Evolutionary conservation across 371 early-diverging fungal species (phyloP).

Genomic region (Syncephalis plumigaleata): DNA sequence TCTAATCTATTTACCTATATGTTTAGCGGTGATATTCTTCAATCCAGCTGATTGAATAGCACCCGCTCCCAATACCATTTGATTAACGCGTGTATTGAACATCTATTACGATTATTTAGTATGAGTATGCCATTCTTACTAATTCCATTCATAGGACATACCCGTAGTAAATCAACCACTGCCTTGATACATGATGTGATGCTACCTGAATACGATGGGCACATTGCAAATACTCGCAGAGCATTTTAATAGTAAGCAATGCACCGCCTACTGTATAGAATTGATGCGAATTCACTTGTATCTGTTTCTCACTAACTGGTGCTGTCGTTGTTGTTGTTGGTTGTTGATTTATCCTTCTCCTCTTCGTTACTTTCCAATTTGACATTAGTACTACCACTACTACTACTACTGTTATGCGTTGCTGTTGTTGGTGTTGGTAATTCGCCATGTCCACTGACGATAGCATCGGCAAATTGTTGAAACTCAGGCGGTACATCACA

Average conservation of each 20-base stretch:
- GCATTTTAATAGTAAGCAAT: not conserved
- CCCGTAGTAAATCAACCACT: not conserved
- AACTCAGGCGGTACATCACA: conserved; percentile 83
- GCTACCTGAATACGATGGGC: no score
- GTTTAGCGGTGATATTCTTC: conserved; percentile 88
- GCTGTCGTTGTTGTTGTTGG: not conserved
- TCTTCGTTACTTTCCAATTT: no score
- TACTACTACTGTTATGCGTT: not conserved
- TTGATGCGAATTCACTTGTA: not conserved
- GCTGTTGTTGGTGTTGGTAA: conserved; percentile 8
- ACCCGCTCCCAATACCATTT: conserved; percentile 89
- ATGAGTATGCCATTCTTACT: not conserved
- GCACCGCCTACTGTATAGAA: not conserved
- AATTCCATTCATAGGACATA: no score
- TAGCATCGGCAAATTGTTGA: conserved; percentile 59
- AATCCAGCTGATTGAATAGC: conserved; percentile 88
- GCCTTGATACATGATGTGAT: not conserved
- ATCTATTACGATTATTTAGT: conserved; percentile 19
- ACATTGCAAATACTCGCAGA: not conserved
- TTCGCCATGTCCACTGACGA: conserved; percentile 20
- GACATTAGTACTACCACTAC: no score
- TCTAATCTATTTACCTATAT: conserved; percentile 41
- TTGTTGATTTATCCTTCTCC: not conserved
- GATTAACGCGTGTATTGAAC: conserved; percentile 82
- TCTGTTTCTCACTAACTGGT: not conserved